Conservation (phyloP, 495 filamentous ascomycete species). For the Articulospora tetracladia region DNA sequence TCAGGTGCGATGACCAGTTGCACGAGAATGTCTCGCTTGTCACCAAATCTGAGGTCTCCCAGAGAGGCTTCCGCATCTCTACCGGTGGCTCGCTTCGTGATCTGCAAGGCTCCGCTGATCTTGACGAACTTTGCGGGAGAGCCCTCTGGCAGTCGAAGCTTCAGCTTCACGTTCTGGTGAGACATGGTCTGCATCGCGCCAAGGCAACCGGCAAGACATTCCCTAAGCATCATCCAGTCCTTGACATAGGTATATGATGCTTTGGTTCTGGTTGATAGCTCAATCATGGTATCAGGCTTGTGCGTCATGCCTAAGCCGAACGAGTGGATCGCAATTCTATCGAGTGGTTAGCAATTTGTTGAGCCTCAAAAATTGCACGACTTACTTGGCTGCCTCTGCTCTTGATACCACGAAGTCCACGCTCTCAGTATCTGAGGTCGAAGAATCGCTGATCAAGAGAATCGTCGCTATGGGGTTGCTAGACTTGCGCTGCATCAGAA, state of each 20-base stretch:
- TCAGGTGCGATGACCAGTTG: constrained; percentile 93
- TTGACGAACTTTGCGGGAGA: constrained; percentile 98
- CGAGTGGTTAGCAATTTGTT: constrained; percentile 8
- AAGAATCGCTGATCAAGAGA: constrained; percentile 96
- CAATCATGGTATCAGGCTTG: constrained; percentile 98
- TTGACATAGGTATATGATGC: constrained; percentile 98
- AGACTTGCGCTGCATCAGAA: constrained; percentile 96
- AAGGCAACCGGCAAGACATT: constrained; percentile 93
- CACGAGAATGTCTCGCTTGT: constrained; percentile 95
- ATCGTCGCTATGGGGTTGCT: constrained; percentile 96
- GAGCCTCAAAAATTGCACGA: constrained; percentile 4
- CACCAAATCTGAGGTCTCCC: constrained; percentile 91
- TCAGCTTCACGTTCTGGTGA: constrained; percentile 98
- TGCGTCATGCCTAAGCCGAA: constrained; percentile 96
- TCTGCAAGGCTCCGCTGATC: constrained; percentile 94
- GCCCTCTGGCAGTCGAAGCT: constrained; percentile 89
- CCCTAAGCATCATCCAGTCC: constrained; percentile 99
- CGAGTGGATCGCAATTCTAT: constrained; percentile 88
- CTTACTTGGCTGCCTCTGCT: constrained; percentile 95
- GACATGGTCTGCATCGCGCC: constrained; percentile 93
- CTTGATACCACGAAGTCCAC: constrained; percentile 98
- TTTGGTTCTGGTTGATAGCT: constrained; percentile 92
- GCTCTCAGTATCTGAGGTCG: constrained; percentile 93
- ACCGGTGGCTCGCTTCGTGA: constrained; percentile 96
- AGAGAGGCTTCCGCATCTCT: constrained; percentile 91